Evolutionary conservation across 106 monocot species (phyloP).

Genomic region (Dendrobium chrysotoxum): DNA sequence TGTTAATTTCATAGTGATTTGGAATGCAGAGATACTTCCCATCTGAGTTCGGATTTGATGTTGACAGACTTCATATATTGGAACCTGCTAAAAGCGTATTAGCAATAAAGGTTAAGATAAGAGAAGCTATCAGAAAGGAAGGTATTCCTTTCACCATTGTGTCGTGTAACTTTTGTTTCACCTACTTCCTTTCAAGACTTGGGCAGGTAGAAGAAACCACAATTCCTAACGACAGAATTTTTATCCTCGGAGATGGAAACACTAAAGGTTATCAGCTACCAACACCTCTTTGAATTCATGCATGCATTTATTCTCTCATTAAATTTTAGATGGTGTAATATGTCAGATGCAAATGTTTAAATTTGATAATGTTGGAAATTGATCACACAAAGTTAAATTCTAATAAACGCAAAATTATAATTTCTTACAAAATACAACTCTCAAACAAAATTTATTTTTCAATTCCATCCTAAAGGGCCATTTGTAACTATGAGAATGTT

Average conservation of each 20-base stretch:
- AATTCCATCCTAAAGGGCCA: no score
- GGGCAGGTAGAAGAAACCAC: slow-evolving; percentile 8
- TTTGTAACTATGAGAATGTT: no score
- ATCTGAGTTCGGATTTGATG: slow-evolving; percentile 34
- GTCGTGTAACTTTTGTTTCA: slow-evolving; percentile 6
- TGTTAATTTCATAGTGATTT: neutral
- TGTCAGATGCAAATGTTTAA: no score
- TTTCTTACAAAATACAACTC: no score
- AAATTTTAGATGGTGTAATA: no score
- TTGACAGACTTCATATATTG: slow-evolving; percentile 6
- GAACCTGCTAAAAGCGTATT: slow-evolving; percentile 14
- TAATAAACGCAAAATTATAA: no score
- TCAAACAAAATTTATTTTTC: no score
- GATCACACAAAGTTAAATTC: no score
- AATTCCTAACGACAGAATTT: slow-evolving; percentile 10
- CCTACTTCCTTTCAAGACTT: slow-evolving; percentile 13
- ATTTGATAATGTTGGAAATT: no score
- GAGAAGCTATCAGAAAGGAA: slow-evolving; percentile 16
- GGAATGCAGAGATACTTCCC: slow-evolving; percentile 30
- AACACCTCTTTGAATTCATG: no score
- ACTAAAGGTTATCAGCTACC: slow-evolving; percentile 5
- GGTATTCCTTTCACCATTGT: slow-evolving; percentile 27
- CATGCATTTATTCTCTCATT: no score
- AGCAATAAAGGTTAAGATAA: slow-evolving; percentile 16
- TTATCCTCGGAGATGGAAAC: slow-evolving; percentile 28